phyloP scores from a whole-genome alignment of 805 yeast genomes.

The Pichia nakasei region DNA sequence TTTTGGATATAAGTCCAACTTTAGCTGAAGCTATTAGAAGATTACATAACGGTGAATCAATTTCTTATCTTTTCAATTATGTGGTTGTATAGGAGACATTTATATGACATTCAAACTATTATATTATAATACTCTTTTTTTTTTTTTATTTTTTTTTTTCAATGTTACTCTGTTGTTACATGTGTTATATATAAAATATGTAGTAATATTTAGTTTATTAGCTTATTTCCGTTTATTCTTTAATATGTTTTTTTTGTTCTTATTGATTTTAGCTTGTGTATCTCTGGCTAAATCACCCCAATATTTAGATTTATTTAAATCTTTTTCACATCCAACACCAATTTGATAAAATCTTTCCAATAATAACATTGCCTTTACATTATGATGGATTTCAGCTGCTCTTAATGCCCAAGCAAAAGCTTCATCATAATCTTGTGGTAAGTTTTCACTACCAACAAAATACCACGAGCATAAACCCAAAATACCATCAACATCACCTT shows the following conservation, averaged over 20 bases:
- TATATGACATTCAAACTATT: too few species aligned
- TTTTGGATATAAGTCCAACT: slow-evolving; percentile 77
- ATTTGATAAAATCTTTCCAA: slow-evolving; percentile 75
- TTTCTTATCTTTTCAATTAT: slow-evolving; percentile 75
- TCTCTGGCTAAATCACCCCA: slow-evolving; percentile 75
- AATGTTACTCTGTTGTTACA: slow-evolving; percentile 21
- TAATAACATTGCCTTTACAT: slow-evolving; percentile 77
- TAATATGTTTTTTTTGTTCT: not conserved
- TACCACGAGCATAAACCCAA: slow-evolving; percentile 96
- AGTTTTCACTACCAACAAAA: slow-evolving; percentile 82
- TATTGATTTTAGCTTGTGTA: not conserved
- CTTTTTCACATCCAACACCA: slow-evolving; percentile 75
- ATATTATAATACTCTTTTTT: not conserved
- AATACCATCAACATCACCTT: slow-evolving; percentile 87
- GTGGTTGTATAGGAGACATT: slow-evolving; percentile 18
- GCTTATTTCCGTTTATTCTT: not conserved
- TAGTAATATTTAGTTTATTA: not conserved
- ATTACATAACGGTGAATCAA: slow-evolving; percentile 92
- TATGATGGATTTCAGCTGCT: slow-evolving; percentile 62
- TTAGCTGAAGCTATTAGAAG: slow-evolving; percentile 92
- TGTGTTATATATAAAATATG: not conserved
- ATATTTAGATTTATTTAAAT: slow-evolving; percentile 46
- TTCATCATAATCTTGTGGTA: slow-evolving; percentile 70
- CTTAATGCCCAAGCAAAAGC: slow-evolving; percentile 92
- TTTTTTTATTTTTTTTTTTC: not conserved